phyloP scores from a whole-genome alignment of 2,329 filamentous ascomycete species.

The Botrytis fragariae region DNA sequence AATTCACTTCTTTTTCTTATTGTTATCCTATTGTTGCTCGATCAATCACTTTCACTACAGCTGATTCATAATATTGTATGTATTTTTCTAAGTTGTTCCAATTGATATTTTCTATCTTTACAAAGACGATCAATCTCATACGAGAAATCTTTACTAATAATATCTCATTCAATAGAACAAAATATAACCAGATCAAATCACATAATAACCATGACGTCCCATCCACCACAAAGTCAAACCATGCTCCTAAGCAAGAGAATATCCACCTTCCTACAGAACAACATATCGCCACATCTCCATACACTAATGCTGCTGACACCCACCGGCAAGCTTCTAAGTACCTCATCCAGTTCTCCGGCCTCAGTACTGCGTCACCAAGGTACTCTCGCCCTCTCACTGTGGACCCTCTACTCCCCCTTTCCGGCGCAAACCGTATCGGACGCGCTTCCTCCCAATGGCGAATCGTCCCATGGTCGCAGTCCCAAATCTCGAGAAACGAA shows the following conservation, averaged over 20 bases:
- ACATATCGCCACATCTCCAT: slow-evolving; percentile 52
- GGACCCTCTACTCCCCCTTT: slow-evolving; percentile 52
- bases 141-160: not conserved
- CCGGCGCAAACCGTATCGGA: slow-evolving; percentile 32
- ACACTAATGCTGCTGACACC: slow-evolving; percentile 59
- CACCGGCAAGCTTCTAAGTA: slow-evolving; percentile 62
- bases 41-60: not conserved
- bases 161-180: slow-evolving; percentile 27
- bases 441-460: slow-evolving; percentile 17
- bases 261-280: slow-evolving; percentile 60
- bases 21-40: not conserved
- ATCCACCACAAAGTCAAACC: slow-evolving; percentile 29
- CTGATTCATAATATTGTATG: not conserved
- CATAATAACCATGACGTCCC: slow-evolving; percentile 15
- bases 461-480: slow-evolving; percentile 11
- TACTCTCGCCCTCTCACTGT: slow-evolving; percentile 62
- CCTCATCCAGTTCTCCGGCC: slow-evolving; percentile 56
- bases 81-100: not conserved
- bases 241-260: slow-evolving; percentile 63
- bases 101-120: not conserved
- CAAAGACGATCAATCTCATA: not conserved
- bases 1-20: not conserved
- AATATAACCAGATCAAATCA: not conserved
- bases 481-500: slow-evolving; percentile 27
- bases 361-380: slow-evolving; percentile 59